Base-by-base conservation (phyloP, 2,329 filamentous ascomycete species). In the Sodiomyces alkalinus region DNA sequence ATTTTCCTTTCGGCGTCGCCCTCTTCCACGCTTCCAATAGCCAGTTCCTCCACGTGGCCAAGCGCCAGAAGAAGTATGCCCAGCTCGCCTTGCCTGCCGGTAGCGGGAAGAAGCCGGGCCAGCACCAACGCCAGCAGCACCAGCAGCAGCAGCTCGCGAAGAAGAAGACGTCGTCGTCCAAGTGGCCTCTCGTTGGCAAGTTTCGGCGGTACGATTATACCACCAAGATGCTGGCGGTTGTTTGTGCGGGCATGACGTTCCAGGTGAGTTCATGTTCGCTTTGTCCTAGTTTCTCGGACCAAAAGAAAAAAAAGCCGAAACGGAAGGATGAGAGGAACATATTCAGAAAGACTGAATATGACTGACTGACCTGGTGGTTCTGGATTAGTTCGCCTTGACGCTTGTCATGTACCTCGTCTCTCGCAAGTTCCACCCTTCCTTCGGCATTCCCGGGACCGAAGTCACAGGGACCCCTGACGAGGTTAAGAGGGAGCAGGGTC, bases 1-100 rank as follows among this genome's bases (percentile, higher is more conserved):
- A 69, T 45, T 53, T 78, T 3, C 74, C 74, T 8, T 62, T 71
- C 26, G 73, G 74, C 15, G 69, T 79, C 30, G 72, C 69, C 6
- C 50, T 79, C 5, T 77, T 77, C 42, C 72, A 78, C 41, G 72
- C 68, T 14, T 65, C 66, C 34, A 74, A 75, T 43, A 63, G 57
- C 40, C 67, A 68, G 31, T 68, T 77, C 29, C 17, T 36, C 13
- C 34, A 32, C 14, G 29, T 30, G 7, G 28, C 24, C 12, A 30
- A 26, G 18, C 20, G 18, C 13, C 27, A 29, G 27, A 29, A 23
- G 27, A 22, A 18, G 16, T 60, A 41, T 28, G 12, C 39, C 22
- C 22, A 41, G 35, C n/a, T n/a, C n/a, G n/a, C n/a, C n/a, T n/a
- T n/a, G n/a, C n/a, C n/a, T n/a, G 12, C 23, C 30, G 33, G 33